These are phyloP conservation scores for Phytophthora brassicae DNA, from an alignment of 352 stramenopile genomes.

Conservation along the genomic window DNA sequence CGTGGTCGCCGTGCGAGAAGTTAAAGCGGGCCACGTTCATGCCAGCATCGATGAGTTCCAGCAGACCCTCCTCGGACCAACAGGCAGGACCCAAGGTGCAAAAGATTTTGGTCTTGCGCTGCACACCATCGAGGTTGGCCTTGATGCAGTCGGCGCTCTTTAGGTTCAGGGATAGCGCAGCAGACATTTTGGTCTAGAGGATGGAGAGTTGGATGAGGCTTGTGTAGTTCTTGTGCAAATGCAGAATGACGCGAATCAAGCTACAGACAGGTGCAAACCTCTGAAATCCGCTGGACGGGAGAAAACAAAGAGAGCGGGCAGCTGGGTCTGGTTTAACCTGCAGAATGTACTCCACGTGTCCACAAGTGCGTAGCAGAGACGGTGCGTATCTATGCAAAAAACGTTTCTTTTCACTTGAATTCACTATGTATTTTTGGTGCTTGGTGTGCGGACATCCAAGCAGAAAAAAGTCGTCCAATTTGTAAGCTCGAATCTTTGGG, in stretches of 20 bases:
- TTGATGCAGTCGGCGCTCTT: constrained; percentile 18
- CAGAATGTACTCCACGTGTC: constrained; percentile 3
- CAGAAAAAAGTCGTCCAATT: background rate
- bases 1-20: constrained; percentile 97
- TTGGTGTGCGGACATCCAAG: constrained; percentile 6
- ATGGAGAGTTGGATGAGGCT: background rate
- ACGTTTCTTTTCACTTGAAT: background rate
- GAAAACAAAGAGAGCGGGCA: constrained; percentile 15
- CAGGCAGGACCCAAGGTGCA: constrained; percentile 86
- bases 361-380: constrained; percentile 1
- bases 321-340: constrained; percentile 20
- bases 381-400: constrained; percentile 29
- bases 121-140: constrained; percentile 26
- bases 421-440: constrained; percentile 5
- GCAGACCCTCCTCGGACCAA: constrained; percentile 93
- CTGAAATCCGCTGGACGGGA: constrained; percentile 27
- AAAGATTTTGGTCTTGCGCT: constrained; percentile 84
- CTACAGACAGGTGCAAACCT: background rate
- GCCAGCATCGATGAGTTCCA: constrained; percentile 78
- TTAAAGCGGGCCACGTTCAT: constrained; percentile 98
- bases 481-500: too few relatives aligned
- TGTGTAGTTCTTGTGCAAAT: constrained; percentile 26
- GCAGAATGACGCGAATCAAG: constrained; percentile 22
- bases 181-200: constrained; percentile 5
- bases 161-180: constrained; percentile 15